Evolutionary conservation across 225 moss, liverwort and hornwort species (phyloP), one percentile per base, ranked within the genome.

Genomic region (Anthoceros angustus): DNA sequence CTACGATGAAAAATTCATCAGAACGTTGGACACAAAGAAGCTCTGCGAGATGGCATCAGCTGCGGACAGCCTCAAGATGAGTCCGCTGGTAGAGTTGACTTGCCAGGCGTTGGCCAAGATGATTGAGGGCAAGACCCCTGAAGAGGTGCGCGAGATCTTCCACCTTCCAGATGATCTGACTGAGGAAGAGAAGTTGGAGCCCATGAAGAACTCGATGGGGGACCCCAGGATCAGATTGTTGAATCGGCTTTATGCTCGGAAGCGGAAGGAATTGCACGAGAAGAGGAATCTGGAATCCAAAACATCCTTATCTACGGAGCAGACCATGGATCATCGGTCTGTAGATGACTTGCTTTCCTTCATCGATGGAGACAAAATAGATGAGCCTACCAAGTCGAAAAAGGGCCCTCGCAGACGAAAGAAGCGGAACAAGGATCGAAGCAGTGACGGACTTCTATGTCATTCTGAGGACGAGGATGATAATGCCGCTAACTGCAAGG

Each of bases 41-140:
- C 73, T 90, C 64, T 90, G 89, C 69, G 89, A 90, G 74, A 72
- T 90, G 43, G 84, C 89, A 39, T 90, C 89, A 67, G 89, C 89
- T 71, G 89, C 89, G 0, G 84, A 90, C 62, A 90, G 86, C 62
- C 73, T 90, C 63, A 86, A 90, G 69, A 90, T 90, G 89, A 90
- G 86, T 72, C 89, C 86, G 5, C 48, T 90, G 45, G 89, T 86
- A 49, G 89, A 90, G 77, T 74, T 90, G 69, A 86, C 89, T 0
- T 86, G 89, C 65, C 76, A 86, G 66, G 89, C 89, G 7, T 78
- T 90, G 16, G 89, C 89, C n/a, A 76, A 86, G 55, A 90, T 90
- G 86, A 90, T 90, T 5, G 89, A 90, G 75, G 89, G 89, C 43
- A 90, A 86, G 80, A 86, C 89, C 20, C 89, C 89, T 32, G 89